Evolutionary conservation across 2,329 filamentous ascomycete species (phyloP), one percentile per base, ranked within the genome.

Genomic region (Cytospora piceicola): DNA sequence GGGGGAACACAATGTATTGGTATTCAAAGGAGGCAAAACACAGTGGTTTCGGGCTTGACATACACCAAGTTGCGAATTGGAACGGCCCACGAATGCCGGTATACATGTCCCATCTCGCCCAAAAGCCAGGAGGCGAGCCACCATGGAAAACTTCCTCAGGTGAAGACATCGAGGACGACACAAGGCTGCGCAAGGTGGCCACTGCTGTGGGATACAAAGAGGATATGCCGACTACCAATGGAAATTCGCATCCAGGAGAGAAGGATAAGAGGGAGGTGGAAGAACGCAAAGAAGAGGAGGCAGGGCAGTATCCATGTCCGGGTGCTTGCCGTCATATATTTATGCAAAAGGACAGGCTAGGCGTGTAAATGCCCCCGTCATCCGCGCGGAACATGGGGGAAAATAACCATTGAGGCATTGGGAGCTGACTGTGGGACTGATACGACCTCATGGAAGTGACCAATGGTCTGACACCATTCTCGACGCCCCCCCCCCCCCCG

Each of bases 401-500:
- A 46, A 22, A 17, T 20, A n/a, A 22, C 15, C 7, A 46, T 9
- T 22, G 32, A 36, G 12, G 34, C 11, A n/a, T 20, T 20, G n/a
- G n/a, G n/a, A 8, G 20, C 46, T 22, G 20, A 12, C 22, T 22
- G 46, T 49, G 46, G 20, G 20, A 46, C 49, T 17, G n/a, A 49
- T 58, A 22, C 34, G 12, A 53, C 52, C 15, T 56, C 65, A 59
- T 30, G 57, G 34, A 34, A 29, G 12, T 42, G 34, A 24, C 65
- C 65, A 61, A 67, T 64, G 29, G 65, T 64, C 61, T 64, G 56
- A 64, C 57, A 64, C 57, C 36, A 2, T 58, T 64, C 22, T 27
- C 29, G 27, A 52, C 53, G 42, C 53, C 24, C 27, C 27, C 27
- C 3, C 27, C 29, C 7, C 22, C 34, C 51, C n/a, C 12, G n/a